Base-by-base conservation (phyloP, 73 alveolate genomes). In the Stentor coeruleus region DNA sequence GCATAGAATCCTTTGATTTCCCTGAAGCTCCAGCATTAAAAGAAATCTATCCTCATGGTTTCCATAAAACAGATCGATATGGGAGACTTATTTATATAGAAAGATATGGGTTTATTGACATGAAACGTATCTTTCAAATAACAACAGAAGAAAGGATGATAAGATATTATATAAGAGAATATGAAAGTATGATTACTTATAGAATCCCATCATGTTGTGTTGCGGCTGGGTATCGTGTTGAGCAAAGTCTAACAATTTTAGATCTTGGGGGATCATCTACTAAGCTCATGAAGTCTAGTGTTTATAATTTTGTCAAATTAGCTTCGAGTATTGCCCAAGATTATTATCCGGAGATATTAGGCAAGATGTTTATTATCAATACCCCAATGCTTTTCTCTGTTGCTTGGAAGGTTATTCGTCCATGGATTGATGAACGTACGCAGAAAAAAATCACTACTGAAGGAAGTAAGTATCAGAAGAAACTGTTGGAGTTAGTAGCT, bases 81-180 rank as follows among this genome's bases (percentile, higher is more conserved):
- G 98, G 96, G 35, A 74, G 96, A 55, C 95, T 94, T 14, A 88
- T 93, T 39, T 92, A 92, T 72, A 88, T 91, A n/a, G 96, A 92
- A 82, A 28, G 90, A 55, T 26, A 59, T 35, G 92, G 95, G 35
- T 41, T 73, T 39, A 26, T 92, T 77, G 81, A 89, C 74, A 72
- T 85, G 4, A 90, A 82, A 40, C 84, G 87, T 77, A 59, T 93
- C 42, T 83, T 89, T 41, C 66, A 86, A 81, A 72, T 84, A 36
- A 83, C 90, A 3, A 59, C 88, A 28, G 86, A 87, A 41, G 98
- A 94, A 42, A 85, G 89, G 59, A 42, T 94, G 76, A 31, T 92
- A 28, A 81, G 82, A 85, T 90, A 92, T 85, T 94, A 86, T 83
- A 82, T 87, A 3, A 90, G 88, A 84, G 90, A 85, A 38, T 94